A percentile compares a stretch with the other conserved stretches of the same genome.
Evolutionary conservation across 352 stramenopile genomes (phyloP).

Genomic region (Achlya hypogyna): DNA sequence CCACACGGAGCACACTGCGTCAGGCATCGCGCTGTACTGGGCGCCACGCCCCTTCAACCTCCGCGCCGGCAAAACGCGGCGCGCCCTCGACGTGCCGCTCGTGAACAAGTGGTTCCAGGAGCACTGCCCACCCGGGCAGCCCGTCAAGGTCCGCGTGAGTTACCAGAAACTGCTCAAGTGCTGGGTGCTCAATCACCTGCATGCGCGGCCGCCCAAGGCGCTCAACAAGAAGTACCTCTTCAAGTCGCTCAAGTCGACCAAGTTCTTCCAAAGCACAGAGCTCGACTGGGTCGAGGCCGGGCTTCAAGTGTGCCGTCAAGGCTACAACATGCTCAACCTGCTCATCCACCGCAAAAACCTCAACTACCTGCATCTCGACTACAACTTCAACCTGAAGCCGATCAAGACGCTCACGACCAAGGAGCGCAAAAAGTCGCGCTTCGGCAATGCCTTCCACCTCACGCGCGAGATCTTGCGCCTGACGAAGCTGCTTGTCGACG

Average conservation of each 20-base stretch:
- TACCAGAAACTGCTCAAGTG: slow-evolving; percentile 99
- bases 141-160: slow-evolving; percentile 98
- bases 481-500: slow-evolving; percentile 99
- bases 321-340: slow-evolving; percentile 99
- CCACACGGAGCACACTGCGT: slow-evolving; percentile 92
- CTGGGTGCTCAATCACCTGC: slow-evolving; percentile 98
- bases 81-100: slow-evolving; percentile 96
- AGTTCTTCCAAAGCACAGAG: slow-evolving; percentile 99
- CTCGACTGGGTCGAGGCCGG: slow-evolving; percentile 99
- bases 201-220: slow-evolving; percentile 88
- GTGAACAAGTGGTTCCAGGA: slow-evolving; percentile 99
- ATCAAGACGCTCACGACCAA: slow-evolving; percentile 99
- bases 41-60: slow-evolving; percentile 97
- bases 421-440: slow-evolving; percentile 98
- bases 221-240: slow-evolving; percentile 98
- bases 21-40: slow-evolving; percentile 98
- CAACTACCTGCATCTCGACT: slow-evolving; percentile 99
- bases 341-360: slow-evolving; percentile 99
- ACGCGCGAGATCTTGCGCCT: slow-evolving; percentile 98
- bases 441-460: slow-evolving; percentile 94
- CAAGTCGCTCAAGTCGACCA: slow-evolving; percentile 98
- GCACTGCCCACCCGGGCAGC: slow-evolving; percentile 95
- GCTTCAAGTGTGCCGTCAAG: slow-evolving; percentile 96
- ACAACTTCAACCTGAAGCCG: slow-evolving; percentile 99
- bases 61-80: slow-evolving; percentile 90